Conservation (phyloP, 2,329 filamentous ascomycete species). For the Elsinoe perseae region DNA sequence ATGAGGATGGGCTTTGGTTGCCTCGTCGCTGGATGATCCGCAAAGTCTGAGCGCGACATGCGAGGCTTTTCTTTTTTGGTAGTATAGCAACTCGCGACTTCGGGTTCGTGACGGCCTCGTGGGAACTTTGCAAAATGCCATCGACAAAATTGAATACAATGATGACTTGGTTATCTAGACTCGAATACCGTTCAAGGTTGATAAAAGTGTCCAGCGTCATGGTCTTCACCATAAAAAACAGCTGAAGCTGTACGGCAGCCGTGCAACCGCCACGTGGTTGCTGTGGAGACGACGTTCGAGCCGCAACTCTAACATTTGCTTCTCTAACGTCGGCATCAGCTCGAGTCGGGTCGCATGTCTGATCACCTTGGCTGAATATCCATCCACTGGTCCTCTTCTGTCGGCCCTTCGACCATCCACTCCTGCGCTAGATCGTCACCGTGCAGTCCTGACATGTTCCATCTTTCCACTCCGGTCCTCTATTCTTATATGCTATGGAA, state of each 20-base stretch:
- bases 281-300: slow-evolving; percentile 10
- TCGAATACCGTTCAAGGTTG: neutral
- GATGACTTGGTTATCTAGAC: neutral
- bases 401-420: slow-evolving; percentile 13
- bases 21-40: slow-evolving; percentile 6
- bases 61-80: slow-evolving; percentile 2
- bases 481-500: slow-evolving; percentile 15
- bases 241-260: neutral
- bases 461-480: neutral
- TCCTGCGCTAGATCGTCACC: slow-evolving; percentile 9
- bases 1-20: slow-evolving; percentile 10
- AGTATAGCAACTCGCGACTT: no score
- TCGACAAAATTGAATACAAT: neutral
- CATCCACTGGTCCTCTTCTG: slow-evolving; percentile 13
- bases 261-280: slow-evolving; percentile 5
- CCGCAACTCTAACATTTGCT: slow-evolving; percentile 10
- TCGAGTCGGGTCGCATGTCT: slow-evolving; percentile 4
- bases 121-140: no score
- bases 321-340: slow-evolving; percentile 8
- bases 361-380: slow-evolving; percentile 8
- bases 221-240: neutral
- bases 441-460: slow-evolving; percentile 14
- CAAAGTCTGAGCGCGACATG: neutral
- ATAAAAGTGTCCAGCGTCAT: neutral
- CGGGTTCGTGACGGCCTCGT: no score